A percentile compares a stretch with the other conserved stretches of the same genome.
Evolutionary conservation across 805 yeast genomes (phyloP).

Genomic region (Kazachstania psychrophila): DNA sequence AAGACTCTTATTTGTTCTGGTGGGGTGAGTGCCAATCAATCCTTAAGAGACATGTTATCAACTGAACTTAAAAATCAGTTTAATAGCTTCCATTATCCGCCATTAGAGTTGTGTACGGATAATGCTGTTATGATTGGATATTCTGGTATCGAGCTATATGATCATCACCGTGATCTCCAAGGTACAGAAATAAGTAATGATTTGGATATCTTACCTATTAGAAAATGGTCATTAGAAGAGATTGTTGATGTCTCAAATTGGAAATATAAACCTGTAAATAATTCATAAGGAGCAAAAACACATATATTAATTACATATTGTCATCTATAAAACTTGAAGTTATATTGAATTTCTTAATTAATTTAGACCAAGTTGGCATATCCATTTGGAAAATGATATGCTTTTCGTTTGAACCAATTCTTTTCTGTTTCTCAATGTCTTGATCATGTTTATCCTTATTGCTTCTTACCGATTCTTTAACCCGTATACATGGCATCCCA

Average conservation of each 20-base stretch:
- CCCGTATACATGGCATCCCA: slow-evolving; percentile 35
- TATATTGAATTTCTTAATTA: slow-evolving; percentile 48
- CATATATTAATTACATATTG: neutral
- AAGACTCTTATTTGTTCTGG: slow-evolving; percentile 74
- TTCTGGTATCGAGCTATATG: slow-evolving; percentile 81
- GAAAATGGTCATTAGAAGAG: slow-evolving; percentile 75
- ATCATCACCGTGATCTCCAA: slow-evolving; percentile 32
- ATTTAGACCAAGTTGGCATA: slow-evolving; percentile 50
- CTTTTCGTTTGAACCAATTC: slow-evolving; percentile 29
- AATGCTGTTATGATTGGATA: slow-evolving; percentile 97
- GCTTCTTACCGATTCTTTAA: slow-evolving; percentile 28
- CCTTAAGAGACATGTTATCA: slow-evolving; percentile 42
- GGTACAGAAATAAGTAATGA: slow-evolving; percentile 32
- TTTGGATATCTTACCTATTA: slow-evolving; percentile 49
- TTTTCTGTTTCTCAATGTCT: slow-evolving; percentile 19
- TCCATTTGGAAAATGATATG: slow-evolving; percentile 73
- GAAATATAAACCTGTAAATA: neutral
- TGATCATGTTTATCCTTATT: slow-evolving; percentile 14
- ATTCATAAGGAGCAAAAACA: neutral
- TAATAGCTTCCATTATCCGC: slow-evolving; percentile 55
- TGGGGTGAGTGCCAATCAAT: slow-evolving; percentile 79
- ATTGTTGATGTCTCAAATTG: slow-evolving; percentile 19
- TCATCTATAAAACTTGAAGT: slow-evolving; percentile 24
- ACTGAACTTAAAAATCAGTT: slow-evolving; percentile 29
- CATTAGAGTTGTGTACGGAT: slow-evolving; percentile 71